Base-by-base conservation (phyloP, 108 stramenopile genomes). In the Stephanodiscus minutulus region DNA sequence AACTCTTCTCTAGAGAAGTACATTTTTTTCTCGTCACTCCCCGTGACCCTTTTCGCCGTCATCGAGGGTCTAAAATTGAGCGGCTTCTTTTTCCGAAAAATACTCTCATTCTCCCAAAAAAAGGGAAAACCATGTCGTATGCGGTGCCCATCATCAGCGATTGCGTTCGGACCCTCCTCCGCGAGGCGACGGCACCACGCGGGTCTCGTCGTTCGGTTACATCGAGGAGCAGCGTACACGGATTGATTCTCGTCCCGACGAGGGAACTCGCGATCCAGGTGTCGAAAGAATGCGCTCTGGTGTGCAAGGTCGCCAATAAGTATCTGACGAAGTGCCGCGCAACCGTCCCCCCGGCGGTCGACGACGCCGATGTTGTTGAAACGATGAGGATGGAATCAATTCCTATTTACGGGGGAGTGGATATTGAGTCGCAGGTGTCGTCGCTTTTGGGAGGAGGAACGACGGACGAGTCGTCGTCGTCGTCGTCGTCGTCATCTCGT, bases 211-310 rank as follows among this genome's bases (percentile, higher is more conserved):
- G 52, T 44, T 61, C 76, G 18, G 24, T n/a, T 60, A 13, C 12
- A 33, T 25, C 1, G 39, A 9, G 35, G 37, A 11, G 48, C 28
- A 61, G 31, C 11, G 72, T 74, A 5, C 52, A 74, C n/a, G 76
- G 73, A n/a, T 22, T 88, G 46, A 79, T 93, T 15, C 52, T 93
- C 3, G 87, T 86, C 9, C 92, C 92, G 0, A 93, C 92, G 18
- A 60, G 89, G 20, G 92, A 93, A 72, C 63, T 93, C 39, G 84
- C 78, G 10, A 64, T 56, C 33, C 92, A 93, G 64, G 86, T 91
- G 7, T 70, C 73, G 12, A 78, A 76, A 24, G 85, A 81, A 60
- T 66, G 67, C 53, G 58, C 52, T 15, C 10, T 74, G 9, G 74
- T 41, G 21, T 20, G 43, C 17, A 85, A 84, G 50, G 66, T 68